phyloP scores from a whole-genome alignment of 108 stramenopile genomes.

The Skeletonema grethae region DNA sequence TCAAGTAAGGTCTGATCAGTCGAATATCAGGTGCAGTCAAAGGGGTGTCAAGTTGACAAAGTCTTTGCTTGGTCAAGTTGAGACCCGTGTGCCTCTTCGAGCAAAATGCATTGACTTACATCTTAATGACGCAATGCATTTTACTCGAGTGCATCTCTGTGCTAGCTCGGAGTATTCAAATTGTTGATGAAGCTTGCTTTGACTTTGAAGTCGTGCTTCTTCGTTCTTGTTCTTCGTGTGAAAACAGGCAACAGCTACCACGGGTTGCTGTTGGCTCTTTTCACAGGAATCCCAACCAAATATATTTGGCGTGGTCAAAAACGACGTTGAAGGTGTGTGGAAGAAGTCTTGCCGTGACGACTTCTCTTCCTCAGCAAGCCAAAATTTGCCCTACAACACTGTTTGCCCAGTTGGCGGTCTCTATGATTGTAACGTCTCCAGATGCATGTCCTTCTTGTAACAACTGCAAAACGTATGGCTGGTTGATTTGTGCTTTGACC shows the following conservation, averaged over 20 bases:
- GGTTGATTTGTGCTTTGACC: conserved; percentile 64
- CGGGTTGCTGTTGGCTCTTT: conserved; percentile 27
- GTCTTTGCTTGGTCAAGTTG: conserved; percentile 36
- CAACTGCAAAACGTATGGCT: conserved; percentile 66
- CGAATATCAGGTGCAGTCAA: not conserved
- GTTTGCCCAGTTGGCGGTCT: conserved; percentile 69
- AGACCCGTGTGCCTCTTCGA: conserved; percentile 26
- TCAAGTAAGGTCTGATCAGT: not conserved
- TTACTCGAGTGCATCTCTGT: conserved; percentile 14
- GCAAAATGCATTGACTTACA: conserved; percentile 11
- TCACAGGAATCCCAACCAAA: conserved; percentile 3
- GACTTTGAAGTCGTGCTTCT: conserved; percentile 10
- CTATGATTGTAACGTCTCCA: conserved; percentile 56
- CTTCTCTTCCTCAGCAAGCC: conserved; percentile 22
- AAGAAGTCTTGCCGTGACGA: not conserved
- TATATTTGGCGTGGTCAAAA: conserved; percentile 11
- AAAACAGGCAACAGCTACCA: conserved; percentile 28
- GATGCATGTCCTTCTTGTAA: conserved; percentile 61
- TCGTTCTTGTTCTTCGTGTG: conserved; percentile 13
- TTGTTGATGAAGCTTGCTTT: conserved; percentile 6
- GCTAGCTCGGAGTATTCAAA: conserved; percentile 4
- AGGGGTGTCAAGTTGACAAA: conserved; percentile 43
- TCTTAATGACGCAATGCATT: conserved; percentile 17
- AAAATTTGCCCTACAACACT: conserved; percentile 45
- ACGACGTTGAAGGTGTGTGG: conserved; percentile 3